A percentile compares a stretch with the other conserved stretches of the same genome.
These are phyloP conservation scores for Colletotrichum brevisporum DNA, from an alignment of 2,329 filamentous ascomycete species.

Conservation along the genomic window DNA sequence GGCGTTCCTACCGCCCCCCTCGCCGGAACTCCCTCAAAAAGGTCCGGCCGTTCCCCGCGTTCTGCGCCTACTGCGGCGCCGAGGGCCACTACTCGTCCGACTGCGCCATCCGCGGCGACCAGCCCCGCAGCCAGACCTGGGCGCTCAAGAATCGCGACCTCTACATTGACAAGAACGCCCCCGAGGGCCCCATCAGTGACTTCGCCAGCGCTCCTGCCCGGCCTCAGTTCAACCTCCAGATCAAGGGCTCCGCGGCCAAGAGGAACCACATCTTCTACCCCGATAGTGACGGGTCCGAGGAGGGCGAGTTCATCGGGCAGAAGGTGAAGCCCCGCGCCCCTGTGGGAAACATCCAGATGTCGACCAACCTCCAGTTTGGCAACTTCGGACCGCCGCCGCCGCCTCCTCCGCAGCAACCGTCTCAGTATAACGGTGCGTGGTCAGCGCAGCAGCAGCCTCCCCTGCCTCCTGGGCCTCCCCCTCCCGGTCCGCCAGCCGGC, in stretches of 20 bases:
- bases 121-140: slow-evolving; percentile 63
- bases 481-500: slow-evolving; percentile 46
- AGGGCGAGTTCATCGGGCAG: slow-evolving; percentile 57
- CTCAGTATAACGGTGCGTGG: slow-evolving; percentile 37
- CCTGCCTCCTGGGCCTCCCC: slow-evolving; percentile 56
- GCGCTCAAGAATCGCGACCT: slow-evolving; percentile 61
- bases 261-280: slow-evolving; percentile 59
- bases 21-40: slow-evolving; percentile 57
- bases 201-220: slow-evolving; percentile 45
- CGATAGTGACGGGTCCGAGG: slow-evolving; percentile 63
- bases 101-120: slow-evolving; percentile 55
- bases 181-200: slow-evolving; percentile 55
- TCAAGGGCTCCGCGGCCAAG: slow-evolving; percentile 52
- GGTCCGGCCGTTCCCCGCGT: slow-evolving; percentile 64
- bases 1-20: slow-evolving; percentile 68
- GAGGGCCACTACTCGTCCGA: slow-evolving; percentile 70
- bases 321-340: slow-evolving; percentile 49
- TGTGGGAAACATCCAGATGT: slow-evolving; percentile 55
- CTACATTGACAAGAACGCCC: slow-evolving; percentile 64
- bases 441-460: slow-evolving; percentile 49
- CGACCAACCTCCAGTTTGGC: slow-evolving; percentile 56
- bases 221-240: slow-evolving; percentile 45
- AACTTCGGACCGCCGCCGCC: slow-evolving; percentile 39
- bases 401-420: slow-evolving; percentile 31
- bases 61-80: slow-evolving; percentile 70